phyloP scores from a whole-genome alignment of 2,329 filamentous ascomycete genomes.

The Paraphaeosphaeria sporulosa region DNA sequence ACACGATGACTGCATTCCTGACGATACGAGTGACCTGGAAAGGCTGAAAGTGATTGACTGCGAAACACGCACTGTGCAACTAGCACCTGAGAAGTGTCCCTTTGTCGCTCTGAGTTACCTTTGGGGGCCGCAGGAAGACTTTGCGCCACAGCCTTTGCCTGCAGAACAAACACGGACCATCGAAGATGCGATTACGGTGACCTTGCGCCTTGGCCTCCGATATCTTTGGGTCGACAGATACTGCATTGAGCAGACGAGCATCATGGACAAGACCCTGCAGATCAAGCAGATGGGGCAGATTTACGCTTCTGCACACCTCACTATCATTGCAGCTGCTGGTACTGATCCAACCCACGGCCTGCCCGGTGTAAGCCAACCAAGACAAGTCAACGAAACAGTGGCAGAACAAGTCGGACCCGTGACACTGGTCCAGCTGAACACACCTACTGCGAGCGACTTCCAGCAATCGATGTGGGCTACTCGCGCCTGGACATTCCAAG shows the following conservation, averaged over 20 bases:
- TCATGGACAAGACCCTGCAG: not conserved
- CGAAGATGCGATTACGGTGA: slow-evolving; percentile 2
- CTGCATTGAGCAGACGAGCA: slow-evolving; percentile 6
- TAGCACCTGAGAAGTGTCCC: not conserved
- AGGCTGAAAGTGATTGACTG: slow-evolving; percentile 6
- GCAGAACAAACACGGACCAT: slow-evolving; percentile 10
- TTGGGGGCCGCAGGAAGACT: not conserved
- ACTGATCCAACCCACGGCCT: slow-evolving; percentile 9
- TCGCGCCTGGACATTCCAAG: slow-evolving; percentile 19
- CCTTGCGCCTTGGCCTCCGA: not conserved
- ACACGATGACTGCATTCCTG: not conserved
- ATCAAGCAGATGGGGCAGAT: slow-evolving; percentile 11
- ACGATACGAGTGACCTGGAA: not conserved
- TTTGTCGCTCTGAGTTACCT: slow-evolving; percentile 8
- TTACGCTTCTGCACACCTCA: slow-evolving; percentile 7
- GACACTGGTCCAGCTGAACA: not conserved
- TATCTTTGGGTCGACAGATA: slow-evolving; percentile 12
- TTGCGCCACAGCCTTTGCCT: not conserved
- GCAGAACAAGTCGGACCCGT: not conserved
- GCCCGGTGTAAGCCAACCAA: slow-evolving; percentile 9
- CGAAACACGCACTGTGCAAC: not conserved
- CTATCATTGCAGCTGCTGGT: slow-evolving; percentile 10
- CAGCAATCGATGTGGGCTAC: slow-evolving; percentile 8
- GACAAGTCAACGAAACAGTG: not conserved
- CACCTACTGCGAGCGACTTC: not conserved